A percentile compares a stretch with the other conserved stretches of the same genome.
These are phyloP conservation scores for Chytriomyces sp. DNA, from an alignment of 192 early-diverging fungal species.

Conservation along the genomic window DNA sequence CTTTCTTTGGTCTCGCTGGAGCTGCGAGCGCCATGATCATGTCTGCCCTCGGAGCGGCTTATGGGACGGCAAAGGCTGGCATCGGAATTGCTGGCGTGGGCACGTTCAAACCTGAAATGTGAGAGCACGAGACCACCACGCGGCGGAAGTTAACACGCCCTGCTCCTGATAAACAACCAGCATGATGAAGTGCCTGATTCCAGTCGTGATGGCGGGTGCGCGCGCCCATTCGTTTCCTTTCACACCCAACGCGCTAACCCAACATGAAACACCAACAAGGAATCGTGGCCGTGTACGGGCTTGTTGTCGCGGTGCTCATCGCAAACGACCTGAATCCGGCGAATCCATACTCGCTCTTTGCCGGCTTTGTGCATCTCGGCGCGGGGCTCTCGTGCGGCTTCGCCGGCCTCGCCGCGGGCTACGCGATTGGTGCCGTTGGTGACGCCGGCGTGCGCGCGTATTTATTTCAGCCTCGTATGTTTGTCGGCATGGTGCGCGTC, in stretches of 20 bases:
- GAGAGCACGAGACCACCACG: no score
- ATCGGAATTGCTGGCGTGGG: constrained; percentile 95
- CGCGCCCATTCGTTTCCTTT: neutral
- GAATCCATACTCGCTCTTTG: constrained; percentile 52
- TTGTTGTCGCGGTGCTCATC: constrained; percentile 93
- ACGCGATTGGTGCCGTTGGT: constrained; percentile 95
- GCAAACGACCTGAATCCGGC: constrained; percentile 48
- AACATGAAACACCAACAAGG: constrained; percentile 49
- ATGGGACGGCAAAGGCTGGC: constrained; percentile 96
- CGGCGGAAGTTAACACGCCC: no score
- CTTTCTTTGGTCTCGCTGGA: constrained; percentile 94
- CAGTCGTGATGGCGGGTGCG: constrained; percentile 85
- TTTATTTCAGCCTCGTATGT: constrained; percentile 86
- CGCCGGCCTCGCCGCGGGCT: constrained; percentile 91
- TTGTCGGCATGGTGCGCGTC: constrained; percentile 78
- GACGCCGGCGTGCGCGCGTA: constrained; percentile 92
- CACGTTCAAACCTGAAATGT: constrained; percentile 88
- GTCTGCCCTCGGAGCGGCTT: constrained; percentile 83
- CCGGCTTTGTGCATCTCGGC: constrained; percentile 89
- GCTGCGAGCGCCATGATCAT: constrained; percentile 90
- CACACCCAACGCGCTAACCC: neutral
- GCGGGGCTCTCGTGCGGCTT: constrained; percentile 93
- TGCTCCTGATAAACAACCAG: no score
- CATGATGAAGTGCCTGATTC: constrained; percentile 72
- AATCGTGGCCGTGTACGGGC: constrained; percentile 98